Conservation (phyloP, 257 asterid species). For the Lycium ferocissimum region DNA sequence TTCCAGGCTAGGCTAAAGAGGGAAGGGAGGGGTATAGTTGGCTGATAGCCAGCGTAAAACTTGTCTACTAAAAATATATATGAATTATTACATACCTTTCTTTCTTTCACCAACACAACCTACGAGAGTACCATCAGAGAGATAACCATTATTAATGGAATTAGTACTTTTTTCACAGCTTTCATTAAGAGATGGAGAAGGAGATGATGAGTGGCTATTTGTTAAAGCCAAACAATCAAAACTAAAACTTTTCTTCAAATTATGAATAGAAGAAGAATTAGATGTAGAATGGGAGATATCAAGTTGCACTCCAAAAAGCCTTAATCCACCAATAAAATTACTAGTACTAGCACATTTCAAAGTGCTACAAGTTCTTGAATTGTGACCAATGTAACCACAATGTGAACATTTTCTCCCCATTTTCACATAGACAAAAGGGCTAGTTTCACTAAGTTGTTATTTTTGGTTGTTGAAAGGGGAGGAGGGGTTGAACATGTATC, state of each 20-base stretch:
- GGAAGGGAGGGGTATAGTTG: background rate
- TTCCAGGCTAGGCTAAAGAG: background rate
- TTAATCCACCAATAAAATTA: constrained; percentile 29
- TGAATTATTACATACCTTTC: constrained; percentile 35
- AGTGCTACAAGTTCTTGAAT: constrained; percentile 37
- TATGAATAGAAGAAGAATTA: background rate
- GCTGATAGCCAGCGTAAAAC: background rate
- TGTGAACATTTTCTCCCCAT: constrained; percentile 37
- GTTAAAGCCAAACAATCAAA: constrained; percentile 31
- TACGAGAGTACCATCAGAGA: constrained; percentile 29
- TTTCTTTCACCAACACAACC: constrained; percentile 31
- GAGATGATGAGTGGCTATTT: background rate
- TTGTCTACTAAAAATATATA: background rate
- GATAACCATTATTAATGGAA: constrained; percentile 19
- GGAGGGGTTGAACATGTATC: background rate
- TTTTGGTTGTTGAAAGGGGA: constrained; percentile 21
- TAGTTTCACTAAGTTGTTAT: background rate
- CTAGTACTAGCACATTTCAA: background rate
- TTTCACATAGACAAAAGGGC: background rate
- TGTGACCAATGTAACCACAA: constrained; percentile 36
- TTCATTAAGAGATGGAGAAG: constrained; percentile 24
- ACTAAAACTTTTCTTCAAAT: constrained; percentile 29
- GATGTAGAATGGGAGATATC: background rate
- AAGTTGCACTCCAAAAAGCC: constrained; percentile 33
- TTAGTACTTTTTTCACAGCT: constrained; percentile 26